Conservation (phyloP, 1,139 yeast genomes). For the Kodamaea alishanica region DNA sequence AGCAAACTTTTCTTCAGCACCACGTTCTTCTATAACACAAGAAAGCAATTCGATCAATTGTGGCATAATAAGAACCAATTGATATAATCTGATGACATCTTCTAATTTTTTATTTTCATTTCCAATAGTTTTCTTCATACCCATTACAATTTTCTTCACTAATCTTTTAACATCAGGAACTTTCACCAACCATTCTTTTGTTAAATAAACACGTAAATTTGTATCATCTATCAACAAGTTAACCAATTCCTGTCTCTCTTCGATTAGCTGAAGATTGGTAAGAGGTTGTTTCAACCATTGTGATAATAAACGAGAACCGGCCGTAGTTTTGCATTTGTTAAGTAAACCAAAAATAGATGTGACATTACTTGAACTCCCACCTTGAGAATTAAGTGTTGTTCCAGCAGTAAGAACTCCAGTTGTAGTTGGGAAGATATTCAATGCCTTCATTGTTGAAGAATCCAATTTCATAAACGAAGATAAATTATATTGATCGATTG, state of each 20-base stretch:
- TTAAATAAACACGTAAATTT: constrained; percentile 59
- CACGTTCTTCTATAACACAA: constrained; percentile 28
- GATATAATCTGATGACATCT: constrained; percentile 88
- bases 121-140: constrained; percentile 35
- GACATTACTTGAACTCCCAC: constrained; percentile 10
- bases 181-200: constrained; percentile 62
- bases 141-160: constrained; percentile 54
- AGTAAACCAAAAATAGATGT: constrained; percentile 73
- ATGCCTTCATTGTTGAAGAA: constrained; percentile 82
- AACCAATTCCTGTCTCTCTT: constrained; percentile 69
- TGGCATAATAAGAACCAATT: constrained; percentile 69
- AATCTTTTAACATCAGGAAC: constrained; percentile 83
- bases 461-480: constrained; percentile 83
- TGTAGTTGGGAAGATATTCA: constrained; percentile 72
- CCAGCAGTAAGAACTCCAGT: constrained; percentile 32
- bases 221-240: constrained; percentile 68
- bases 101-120: constrained; percentile 57
- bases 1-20: constrained; percentile 16
- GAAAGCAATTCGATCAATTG: constrained; percentile 54
- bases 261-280: constrained; percentile 56
- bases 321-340: constrained; percentile 81
- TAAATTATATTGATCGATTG: constrained; percentile 64
- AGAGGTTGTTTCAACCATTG: constrained; percentile 97
- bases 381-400: not conserved
- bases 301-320: constrained; percentile 79